Conservation (phyloP, 2,329 filamentous ascomycete genomes). For the Bipolaris cookei region DNA sequence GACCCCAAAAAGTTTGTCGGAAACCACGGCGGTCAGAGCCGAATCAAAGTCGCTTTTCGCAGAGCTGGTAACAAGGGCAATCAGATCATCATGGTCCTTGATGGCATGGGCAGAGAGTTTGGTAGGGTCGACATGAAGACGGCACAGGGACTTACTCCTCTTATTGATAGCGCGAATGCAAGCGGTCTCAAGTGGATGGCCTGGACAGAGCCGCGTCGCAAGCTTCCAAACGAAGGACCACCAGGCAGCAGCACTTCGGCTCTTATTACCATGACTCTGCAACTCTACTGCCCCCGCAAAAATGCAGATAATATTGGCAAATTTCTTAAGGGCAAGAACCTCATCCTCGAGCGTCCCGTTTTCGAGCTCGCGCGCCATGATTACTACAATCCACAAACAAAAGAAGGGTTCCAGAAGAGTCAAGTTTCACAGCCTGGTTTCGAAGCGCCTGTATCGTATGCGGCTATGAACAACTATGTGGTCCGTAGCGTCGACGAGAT, state of each 20-base stretch:
- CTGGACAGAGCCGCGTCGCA: slow-evolving; percentile 71
- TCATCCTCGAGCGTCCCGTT: slow-evolving; percentile 70
- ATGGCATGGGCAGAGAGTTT: slow-evolving; percentile 73
- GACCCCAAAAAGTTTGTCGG: slow-evolving; percentile 68
- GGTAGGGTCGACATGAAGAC: slow-evolving; percentile 75
- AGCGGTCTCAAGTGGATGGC: slow-evolving; percentile 73
- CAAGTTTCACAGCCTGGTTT: slow-evolving; percentile 27
- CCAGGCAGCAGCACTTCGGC: slow-evolving; percentile 29
- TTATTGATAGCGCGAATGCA: slow-evolving; percentile 69
- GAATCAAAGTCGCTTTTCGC: slow-evolving; percentile 74
- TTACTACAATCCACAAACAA: slow-evolving; percentile 75
- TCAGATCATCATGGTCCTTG: slow-evolving; percentile 76
- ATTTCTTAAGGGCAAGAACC: slow-evolving; percentile 68
- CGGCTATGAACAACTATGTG: slow-evolving; percentile 22
- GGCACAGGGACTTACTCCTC: slow-evolving; percentile 69
- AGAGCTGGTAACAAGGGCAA: slow-evolving; percentile 61
- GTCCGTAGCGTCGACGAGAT: slow-evolving; percentile 73
- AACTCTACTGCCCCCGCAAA: slow-evolving; percentile 78
- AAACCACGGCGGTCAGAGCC: slow-evolving; percentile 65
- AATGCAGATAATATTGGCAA: slow-evolving; percentile 70
- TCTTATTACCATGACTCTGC: slow-evolving; percentile 66
- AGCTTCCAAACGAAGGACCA: slow-evolving; percentile 63
- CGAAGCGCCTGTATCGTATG: slow-evolving; percentile 16
- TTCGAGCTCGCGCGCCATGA: slow-evolving; percentile 69
- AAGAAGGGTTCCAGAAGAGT: slow-evolving; percentile 17